Base-by-base conservation (phyloP, 495 filamentous ascomycete genomes). In the Podospora didyma region DNA sequence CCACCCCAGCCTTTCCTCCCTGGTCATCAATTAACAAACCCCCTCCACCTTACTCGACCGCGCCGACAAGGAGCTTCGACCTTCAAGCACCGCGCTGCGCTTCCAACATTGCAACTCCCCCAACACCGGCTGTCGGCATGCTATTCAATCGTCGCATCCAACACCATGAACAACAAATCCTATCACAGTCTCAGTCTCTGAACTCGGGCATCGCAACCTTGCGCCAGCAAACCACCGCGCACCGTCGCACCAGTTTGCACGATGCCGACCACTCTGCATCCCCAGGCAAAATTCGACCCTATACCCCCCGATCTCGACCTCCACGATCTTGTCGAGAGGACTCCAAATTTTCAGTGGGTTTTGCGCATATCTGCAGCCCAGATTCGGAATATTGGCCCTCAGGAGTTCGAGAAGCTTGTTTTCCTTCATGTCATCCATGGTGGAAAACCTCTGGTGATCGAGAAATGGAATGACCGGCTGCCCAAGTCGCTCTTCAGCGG, bases 381-480 rank as follows among this genome's bases (percentile, higher is more conserved):
- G 64, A 87, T 96, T 46, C 79, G 87, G 50, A 76, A 83, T 48
- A 80, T 89, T 52, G 85, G 87, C 2, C 73, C 87, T 2, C 84
- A 87, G 17, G 79, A 81, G 3, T 92, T 97, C 54, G 89, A 96
- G 69, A 86, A 86, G 62, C 77, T 96, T 5, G 84, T 96, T 1
- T 74, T 85, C 21, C 74, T 87, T 2, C 85, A 92, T 63, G 91
- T 96, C 10, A 84, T 96, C 47, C 74, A 85, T n/a, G 83, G 85
- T 19, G 93, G 93, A 6, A 88, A 86, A 53, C 93, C 93, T 12
- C 75, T 97, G 19, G 89, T 97, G 41, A 84, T 97, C 44, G 89
- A 94, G 68, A 91, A 90, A 22, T 97, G 90, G 77, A 76, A 82
- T 17, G 73, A 87, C 44, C 84, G 87, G 58, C 80, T 87, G 22